A percentile compares a stretch with the other conserved stretches of the same genome.
Conservation (phyloP, 2,329 filamentous ascomycete species). For the Cordyceps cateniannulata region DNA sequence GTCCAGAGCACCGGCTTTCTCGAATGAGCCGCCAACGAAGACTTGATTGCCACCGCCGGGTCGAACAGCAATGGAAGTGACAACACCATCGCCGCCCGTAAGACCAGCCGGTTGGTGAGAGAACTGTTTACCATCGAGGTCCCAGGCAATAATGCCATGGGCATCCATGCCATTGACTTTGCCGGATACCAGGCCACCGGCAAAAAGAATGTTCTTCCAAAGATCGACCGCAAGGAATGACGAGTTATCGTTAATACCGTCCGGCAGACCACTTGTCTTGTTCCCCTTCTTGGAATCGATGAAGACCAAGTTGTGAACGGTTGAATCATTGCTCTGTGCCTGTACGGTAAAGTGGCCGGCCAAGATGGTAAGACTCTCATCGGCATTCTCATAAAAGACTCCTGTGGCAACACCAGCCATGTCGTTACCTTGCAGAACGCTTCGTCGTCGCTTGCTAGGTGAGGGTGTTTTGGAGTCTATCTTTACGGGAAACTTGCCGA, state of each 20-base stretch:
- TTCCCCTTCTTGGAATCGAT: slow-evolving; percentile 68
- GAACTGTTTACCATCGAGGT: slow-evolving; percentile 60
- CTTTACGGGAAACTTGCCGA: slow-evolving; percentile 53
- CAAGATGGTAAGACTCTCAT: slow-evolving; percentile 76
- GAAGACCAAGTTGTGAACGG: slow-evolving; percentile 73
- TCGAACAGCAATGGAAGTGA: slow-evolving; percentile 69
- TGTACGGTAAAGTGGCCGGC: slow-evolving; percentile 78
- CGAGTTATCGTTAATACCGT: slow-evolving; percentile 62
- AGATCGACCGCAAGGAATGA: slow-evolving; percentile 68
- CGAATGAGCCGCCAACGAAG: slow-evolving; percentile 81
- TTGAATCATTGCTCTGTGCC: slow-evolving; percentile 55
- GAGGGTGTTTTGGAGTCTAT: slow-evolving; percentile 35
- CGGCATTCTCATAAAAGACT: slow-evolving; percentile 64
- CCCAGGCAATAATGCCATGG: slow-evolving; percentile 72
- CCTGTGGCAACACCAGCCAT: slow-evolving; percentile 69
- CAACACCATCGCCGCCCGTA: slow-evolving; percentile 60
- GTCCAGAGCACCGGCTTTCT: slow-evolving; percentile 72
- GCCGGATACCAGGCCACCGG: slow-evolving; percentile 75
- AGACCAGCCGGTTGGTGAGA: slow-evolving; percentile 69
- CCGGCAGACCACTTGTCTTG: slow-evolving; percentile 61
- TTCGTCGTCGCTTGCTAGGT: slow-evolving; percentile 39
- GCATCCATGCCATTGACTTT: slow-evolving; percentile 55
- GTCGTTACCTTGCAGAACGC: slow-evolving; percentile 31
- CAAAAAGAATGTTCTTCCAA: slow-evolving; percentile 64
- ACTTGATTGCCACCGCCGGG: slow-evolving; percentile 61